These are phyloP conservation scores for Penicillium arizonense DNA, from an alignment of 495 filamentous ascomycete genomes.

Conservation along the genomic window DNA sequence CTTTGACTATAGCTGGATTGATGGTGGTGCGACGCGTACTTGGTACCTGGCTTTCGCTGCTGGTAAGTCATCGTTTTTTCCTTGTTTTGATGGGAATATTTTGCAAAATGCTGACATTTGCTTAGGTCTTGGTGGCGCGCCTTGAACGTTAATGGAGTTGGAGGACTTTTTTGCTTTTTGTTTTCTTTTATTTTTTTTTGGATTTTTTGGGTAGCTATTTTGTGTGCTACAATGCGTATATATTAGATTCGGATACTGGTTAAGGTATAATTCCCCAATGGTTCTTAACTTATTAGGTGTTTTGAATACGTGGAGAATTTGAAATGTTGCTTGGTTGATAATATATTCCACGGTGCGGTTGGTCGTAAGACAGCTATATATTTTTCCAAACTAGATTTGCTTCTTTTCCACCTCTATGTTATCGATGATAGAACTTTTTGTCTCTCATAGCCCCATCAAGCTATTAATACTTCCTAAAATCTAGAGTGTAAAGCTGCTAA, in stretches of 20 bases:
- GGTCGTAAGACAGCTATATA: too few species aligned
- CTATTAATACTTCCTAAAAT: too few species aligned
- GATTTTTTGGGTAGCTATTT: neutral
- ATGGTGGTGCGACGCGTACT: constrained; percentile 80
- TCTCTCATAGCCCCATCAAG: too few species aligned
- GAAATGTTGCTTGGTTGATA: too few species aligned
- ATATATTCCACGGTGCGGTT: too few species aligned
- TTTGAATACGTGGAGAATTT: too few species aligned
- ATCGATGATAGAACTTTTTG: too few species aligned
- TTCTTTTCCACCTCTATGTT: too few species aligned
- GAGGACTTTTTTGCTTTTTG: neutral
- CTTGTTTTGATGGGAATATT: neutral
- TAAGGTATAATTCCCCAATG: too few species aligned
- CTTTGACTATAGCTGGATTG: constrained; percentile 73
- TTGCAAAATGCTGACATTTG: neutral
- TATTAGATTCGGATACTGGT: neutral
- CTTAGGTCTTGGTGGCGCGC: constrained; percentile 17
- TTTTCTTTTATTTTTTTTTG: neutral
- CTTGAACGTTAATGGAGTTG: constrained; percentile 2
- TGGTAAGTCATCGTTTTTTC: constrained; percentile 34
- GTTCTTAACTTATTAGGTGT: too few species aligned
- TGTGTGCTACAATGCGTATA: neutral
- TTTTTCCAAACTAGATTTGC: too few species aligned
- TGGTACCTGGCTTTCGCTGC: constrained; percentile 89
- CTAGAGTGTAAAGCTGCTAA: too few species aligned